Percentiles rank a stretch among this genome's conserved stretches.
phyloP scores from a whole-genome alignment of 805 yeast genomes.

The Isabelozyma gotoi region DNA sequence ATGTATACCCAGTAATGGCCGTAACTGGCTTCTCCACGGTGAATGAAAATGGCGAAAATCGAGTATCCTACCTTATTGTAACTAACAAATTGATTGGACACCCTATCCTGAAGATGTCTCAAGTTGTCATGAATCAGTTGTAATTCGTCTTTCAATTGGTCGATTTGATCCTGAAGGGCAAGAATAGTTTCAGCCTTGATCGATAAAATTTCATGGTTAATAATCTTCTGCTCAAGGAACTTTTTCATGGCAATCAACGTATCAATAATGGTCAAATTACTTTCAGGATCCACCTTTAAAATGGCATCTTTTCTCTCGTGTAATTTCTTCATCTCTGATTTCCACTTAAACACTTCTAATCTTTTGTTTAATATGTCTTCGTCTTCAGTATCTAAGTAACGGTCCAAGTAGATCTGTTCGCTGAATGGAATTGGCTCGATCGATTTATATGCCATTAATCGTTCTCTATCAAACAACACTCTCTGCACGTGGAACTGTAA shows the following conservation, averaged over 20 bases:
- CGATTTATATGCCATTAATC: constrained; percentile 76
- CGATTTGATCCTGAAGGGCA: constrained; percentile 47
- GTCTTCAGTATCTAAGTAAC: constrained; percentile 75
- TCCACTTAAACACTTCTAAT: constrained; percentile 63
- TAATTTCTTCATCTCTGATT: constrained; percentile 47
- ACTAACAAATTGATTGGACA: constrained; percentile 60
- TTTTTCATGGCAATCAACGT: constrained; percentile 54
- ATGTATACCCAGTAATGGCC: constrained; percentile 98
- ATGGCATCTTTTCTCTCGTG: constrained; percentile 44
- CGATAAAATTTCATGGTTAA: constrained; percentile 29
- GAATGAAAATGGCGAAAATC: constrained; percentile 89
- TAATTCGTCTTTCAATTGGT: constrained; percentile 47
- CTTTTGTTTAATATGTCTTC: constrained; percentile 51
- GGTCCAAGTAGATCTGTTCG: constrained; percentile 78
- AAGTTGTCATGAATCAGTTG: constrained; percentile 41
- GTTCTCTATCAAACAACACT: constrained; percentile 80
- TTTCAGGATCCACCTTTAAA: constrained; percentile 37
- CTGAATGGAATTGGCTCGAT: constrained; percentile 79
- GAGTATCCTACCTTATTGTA: constrained; percentile 71
- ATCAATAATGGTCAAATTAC: constrained; percentile 36
- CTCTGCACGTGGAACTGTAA: constrained; percentile 92
- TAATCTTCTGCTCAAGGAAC: constrained; percentile 47
- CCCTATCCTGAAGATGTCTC: constrained; percentile 43
- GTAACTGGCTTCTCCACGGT: constrained; percentile 91
- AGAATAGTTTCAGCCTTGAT: constrained; percentile 49